A percentile compares a stretch with the other conserved stretches of the same genome.
These are phyloP conservation scores for Scheffersomyces lignicola DNA, from an alignment of 1,139 yeast genomes.

Conservation along the genomic window DNA sequence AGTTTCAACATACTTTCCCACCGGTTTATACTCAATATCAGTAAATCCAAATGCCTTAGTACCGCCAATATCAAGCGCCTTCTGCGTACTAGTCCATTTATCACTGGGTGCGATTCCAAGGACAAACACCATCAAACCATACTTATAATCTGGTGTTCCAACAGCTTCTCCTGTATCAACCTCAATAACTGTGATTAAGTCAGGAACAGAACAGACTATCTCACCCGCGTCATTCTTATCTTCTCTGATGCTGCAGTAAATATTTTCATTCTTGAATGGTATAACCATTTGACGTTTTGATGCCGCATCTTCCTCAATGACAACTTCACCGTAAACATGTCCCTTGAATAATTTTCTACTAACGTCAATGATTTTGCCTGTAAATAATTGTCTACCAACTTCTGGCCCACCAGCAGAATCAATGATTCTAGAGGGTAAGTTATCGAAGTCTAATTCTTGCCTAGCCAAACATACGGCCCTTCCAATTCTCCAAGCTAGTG, in stretches of 20 bases:
- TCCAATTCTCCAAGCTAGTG: constrained; percentile 51
- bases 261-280: constrained; percentile 49
- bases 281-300: constrained; percentile 22
- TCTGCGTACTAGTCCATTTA: constrained; percentile 36
- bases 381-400: constrained; percentile 34
- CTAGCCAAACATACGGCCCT: constrained; percentile 40
- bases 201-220: constrained; percentile 43
- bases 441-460: constrained; percentile 31
- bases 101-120: constrained; percentile 39
- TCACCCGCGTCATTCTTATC: constrained; percentile 18
- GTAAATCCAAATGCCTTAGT: constrained; percentile 39
- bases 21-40: constrained; percentile 32
- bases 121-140: constrained; percentile 43
- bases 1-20: constrained; percentile 33
- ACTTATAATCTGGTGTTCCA: constrained; percentile 42
- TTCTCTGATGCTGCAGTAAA: constrained; percentile 26
- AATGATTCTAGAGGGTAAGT: constrained; percentile 33
- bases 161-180: constrained; percentile 45
- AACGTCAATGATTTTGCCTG: constrained; percentile 45
- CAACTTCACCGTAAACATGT: constrained; percentile 47
- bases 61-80: constrained; percentile 41
- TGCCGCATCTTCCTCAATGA: constrained; percentile 26
- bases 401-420: constrained; percentile 36
- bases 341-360: constrained; percentile 42
- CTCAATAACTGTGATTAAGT: constrained; percentile 44